These are phyloP conservation scores for Pseudozyma sp. DNA, from an alignment of 1,284 basidiomycete species.

Conservation along the genomic window DNA sequence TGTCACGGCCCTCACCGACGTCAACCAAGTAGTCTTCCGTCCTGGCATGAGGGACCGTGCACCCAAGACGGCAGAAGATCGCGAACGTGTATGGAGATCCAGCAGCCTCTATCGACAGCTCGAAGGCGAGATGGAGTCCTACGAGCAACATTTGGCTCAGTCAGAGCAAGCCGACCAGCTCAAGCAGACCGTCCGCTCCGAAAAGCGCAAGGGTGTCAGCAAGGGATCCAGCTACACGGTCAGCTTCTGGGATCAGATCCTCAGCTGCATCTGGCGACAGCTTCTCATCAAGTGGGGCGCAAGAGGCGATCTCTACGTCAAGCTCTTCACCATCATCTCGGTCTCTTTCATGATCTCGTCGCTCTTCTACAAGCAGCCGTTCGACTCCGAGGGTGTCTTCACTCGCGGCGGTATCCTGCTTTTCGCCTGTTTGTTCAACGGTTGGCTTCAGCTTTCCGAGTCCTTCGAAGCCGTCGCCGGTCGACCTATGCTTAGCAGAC, in stretches of 20 bases:
- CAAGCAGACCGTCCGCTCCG: constrained; percentile 34
- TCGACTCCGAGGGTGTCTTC: constrained; percentile 53
- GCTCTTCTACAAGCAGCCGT: constrained; percentile 57
- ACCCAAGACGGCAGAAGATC: constrained; percentile 57
- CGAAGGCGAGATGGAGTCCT: constrained; percentile 49
- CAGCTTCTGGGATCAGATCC: constrained; percentile 51
- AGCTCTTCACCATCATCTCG: constrained; percentile 59
- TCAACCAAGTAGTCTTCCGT: constrained; percentile 74
- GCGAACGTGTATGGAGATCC: constrained; percentile 54
- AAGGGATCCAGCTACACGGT: constrained; percentile 56
- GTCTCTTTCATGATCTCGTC: constrained; percentile 54
- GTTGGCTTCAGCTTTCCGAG: constrained; percentile 57
- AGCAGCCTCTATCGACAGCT: constrained; percentile 50
- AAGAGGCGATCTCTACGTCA: constrained; percentile 49
- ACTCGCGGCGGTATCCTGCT: constrained; percentile 69
- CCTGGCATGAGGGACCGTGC: constrained; percentile 72
- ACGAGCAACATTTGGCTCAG: constrained; percentile 50
- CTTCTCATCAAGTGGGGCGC: constrained; percentile 59
- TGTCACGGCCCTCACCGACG: constrained; percentile 75
- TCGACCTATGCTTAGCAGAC: constrained; percentile 69
- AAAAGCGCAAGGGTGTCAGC: constrained; percentile 59
- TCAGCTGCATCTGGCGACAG: constrained; percentile 53
- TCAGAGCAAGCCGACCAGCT: constrained; percentile 49
- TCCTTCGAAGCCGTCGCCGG: constrained; percentile 72
- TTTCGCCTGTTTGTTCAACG: constrained; percentile 70